Percentiles rank a stretch among this genome's conserved stretches.
phyloP scores from a whole-genome alignment of 2,329 filamentous ascomycete genomes.

The Colletotrichum liriopes region DNA sequence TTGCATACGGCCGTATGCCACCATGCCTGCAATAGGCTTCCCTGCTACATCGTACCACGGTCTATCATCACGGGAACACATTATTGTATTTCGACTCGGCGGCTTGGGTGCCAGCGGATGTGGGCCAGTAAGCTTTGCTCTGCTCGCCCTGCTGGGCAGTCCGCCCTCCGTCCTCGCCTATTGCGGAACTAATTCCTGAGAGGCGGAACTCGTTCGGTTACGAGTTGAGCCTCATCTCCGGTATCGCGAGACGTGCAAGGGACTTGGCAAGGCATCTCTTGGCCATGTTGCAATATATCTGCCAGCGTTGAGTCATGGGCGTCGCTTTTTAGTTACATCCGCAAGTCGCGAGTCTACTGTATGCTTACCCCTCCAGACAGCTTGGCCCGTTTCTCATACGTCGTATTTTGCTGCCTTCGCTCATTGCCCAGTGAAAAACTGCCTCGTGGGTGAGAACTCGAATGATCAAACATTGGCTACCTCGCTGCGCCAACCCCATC shows the following conservation, averaged over 20 bases:
- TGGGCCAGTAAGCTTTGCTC: conserved; percentile 25
- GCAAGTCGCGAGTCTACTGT: background rate
- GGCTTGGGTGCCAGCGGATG: conserved; percentile 23
- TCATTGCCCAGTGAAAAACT: background rate
- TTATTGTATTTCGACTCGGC: conserved; percentile 15
- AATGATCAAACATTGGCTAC: conserved; percentile 57
- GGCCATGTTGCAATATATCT: background rate
- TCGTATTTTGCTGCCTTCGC: background rate
- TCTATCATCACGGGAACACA: conserved; percentile 28
- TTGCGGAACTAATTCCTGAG: conserved; percentile 35
- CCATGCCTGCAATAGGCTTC: conserved; percentile 11
- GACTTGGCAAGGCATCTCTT: background rate
- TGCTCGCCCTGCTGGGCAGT: background rate
- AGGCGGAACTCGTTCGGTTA: background rate
- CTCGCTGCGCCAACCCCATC: conserved; percentile 64
- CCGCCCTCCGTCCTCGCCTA: conserved; percentile 14
- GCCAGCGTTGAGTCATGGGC: background rate
- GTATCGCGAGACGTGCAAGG: background rate
- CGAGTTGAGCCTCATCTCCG: conserved; percentile 22
- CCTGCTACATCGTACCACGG: conserved; percentile 12
- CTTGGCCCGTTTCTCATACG: background rate
- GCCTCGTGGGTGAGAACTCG: background rate
- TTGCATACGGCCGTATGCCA: conserved; percentile 36
- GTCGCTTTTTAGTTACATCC: background rate
- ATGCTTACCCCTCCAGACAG: background rate